Conservation (phyloP, 225 moss, liverwort and hornwort genomes). For the Sphagnum tenellum region DNA sequence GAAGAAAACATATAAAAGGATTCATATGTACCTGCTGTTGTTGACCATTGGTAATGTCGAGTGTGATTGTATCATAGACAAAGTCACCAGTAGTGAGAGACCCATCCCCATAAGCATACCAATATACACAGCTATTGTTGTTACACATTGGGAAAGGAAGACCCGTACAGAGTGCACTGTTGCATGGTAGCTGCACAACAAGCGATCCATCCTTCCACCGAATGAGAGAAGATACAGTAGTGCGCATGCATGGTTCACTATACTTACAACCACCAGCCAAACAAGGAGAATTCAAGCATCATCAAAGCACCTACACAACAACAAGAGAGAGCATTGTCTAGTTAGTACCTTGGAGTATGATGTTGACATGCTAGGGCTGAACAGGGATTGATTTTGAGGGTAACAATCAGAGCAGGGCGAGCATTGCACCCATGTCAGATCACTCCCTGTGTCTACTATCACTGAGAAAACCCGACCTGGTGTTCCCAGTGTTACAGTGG, state of each 20-base stretch:
- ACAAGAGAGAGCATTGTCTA: too few species aligned
- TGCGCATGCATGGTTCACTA: too few species aligned
- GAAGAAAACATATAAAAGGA: too few species aligned
- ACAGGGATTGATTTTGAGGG: slow-evolving; percentile 36
- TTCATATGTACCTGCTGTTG: not conserved
- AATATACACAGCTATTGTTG: slow-evolving; percentile 40
- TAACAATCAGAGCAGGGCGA: slow-evolving; percentile 42
- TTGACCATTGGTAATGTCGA: slow-evolving; percentile 45
- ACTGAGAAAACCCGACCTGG: slow-evolving; percentile 43
- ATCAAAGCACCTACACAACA: too few species aligned
- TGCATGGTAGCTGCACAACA: slow-evolving; percentile 33
- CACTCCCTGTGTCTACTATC: slow-evolving; percentile 58
- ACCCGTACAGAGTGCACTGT: slow-evolving; percentile 34
- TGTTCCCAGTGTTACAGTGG: slow-evolving; percentile 45
- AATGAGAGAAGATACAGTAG: too few species aligned
- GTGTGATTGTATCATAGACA: slow-evolving; percentile 43
- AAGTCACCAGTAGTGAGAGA: slow-evolving; percentile 43
- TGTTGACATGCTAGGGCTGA: slow-evolving; percentile 32
- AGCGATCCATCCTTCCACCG: too few species aligned
- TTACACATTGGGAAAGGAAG: slow-evolving; percentile 52
- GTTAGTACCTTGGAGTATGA: slow-evolving; percentile 39
- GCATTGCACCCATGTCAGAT: slow-evolving; percentile 61
- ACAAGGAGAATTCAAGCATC: too few species aligned
- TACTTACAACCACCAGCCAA: too few species aligned
- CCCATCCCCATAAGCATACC: slow-evolving; percentile 58